Base-by-base conservation (phyloP, 371 early-diverging fungal genomes). In the Gilbertella persicaria region DNA sequence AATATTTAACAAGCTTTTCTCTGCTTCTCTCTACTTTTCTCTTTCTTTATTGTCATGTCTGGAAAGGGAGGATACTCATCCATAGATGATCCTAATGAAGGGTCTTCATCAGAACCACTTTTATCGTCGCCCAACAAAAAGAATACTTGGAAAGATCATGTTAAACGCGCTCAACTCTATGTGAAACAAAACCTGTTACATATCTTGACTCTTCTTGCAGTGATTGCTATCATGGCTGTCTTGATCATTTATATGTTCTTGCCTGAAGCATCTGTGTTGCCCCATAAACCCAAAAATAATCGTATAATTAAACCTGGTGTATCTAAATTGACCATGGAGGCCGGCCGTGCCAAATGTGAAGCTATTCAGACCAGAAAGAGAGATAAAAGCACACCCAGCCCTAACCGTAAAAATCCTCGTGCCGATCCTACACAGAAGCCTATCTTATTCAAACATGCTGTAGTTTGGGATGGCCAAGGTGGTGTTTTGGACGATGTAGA, bases 391-490 rank as follows among this genome's bases (percentile, higher is more conserved):
- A 7, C 12, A 3, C 55, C 53, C 1, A 37, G 25, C 9, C 2
- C 17, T n/a, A 41, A 30, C 0, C 51, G 60, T 30, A 45, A 17
- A 21, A 64, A 64, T 29, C 65, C 56, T 13, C 39, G 65, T 30
- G 39, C 60, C 9, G 56, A 45, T 13, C 28, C 48, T n/a, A 28
- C 13, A 0, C 55, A 55, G 40, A 28, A 55, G 4, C 65, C 72
- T 6, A 62, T 75, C 0, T 50, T 80, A 24, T 55, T 83, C 29
- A 75, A 66, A 56, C 79, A 82, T 37, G 87, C 78, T 9, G 67
- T 66, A 28, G 75, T 84, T 8, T 81, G 83, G 71, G 85, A 85
- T 58, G 86, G 85, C n/a, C 66, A 73, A 24, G 79, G 82, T 4
- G 55, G 67, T 16, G 50, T 73, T 7, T 60, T 73, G 50, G 38